Evolutionary conservation across 768 basidiomycete genomes (phyloP), one percentile per base, ranked within the genome.

Genomic region (Trametes gibbosa): DNA sequence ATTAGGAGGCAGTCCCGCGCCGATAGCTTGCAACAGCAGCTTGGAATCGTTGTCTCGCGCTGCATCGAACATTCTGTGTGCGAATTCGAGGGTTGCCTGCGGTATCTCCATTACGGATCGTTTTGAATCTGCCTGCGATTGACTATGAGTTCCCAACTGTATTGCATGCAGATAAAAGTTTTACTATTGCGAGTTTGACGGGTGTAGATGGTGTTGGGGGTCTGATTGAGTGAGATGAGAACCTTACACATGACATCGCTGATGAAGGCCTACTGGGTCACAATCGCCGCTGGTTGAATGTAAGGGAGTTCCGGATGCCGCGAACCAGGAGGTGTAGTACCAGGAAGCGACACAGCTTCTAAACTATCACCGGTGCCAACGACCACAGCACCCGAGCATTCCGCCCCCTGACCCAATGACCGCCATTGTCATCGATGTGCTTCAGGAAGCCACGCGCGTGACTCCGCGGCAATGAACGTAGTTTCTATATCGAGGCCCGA

Each of bases 51-150:
- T 88, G 3, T 74, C 69, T 8, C 90, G 82, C 7, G 87, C 90
- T 7, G 86, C 87, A 48, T 90, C 82, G 72, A 91, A 91, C 76
- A 90, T 87, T 47, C 83, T 81, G 53, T 84, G 79, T 0, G 89
- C 90, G 64, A 82, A 81, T 5, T 70, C 72, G 63, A 81, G 24
- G 21, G 79, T 76, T 17, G 72, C 76, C 14, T 69, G 49, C 1
- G 78, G 74, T 9, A 79, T 67, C 53, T 47, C 21, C 37, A 46
- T 43, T 23, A 21, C 51, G 34, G 58, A 56, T 47, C 46, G 46
- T 40, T 49, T 53, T 35, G 51, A 12, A 43, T 51, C 50, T 21
- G 56, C 19, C 49, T 58, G 40, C 27, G 34, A 49, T 56, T 19
- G 42, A 37, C 47, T 37, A 2, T 9, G 21, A 48, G 14, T 21